A percentile compares a stretch with the other conserved stretches of the same genome.
phyloP scores from a whole-genome alignment of 208 protist genomes.

The Strigomonas culicis region DNA sequence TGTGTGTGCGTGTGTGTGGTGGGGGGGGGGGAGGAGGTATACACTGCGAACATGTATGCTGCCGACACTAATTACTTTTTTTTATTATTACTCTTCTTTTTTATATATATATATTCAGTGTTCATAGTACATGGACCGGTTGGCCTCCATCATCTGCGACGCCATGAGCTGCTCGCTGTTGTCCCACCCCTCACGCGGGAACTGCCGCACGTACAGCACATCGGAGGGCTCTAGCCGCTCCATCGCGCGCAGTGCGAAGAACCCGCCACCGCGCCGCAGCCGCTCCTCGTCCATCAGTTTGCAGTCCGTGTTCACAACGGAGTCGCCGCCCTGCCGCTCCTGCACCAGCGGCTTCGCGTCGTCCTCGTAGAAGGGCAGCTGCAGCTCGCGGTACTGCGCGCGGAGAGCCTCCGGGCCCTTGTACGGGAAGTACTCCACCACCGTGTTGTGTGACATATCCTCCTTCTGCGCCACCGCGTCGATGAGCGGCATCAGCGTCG shows the following conservation, averaged over 20 bases:
- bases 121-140: constrained; percentile 37
- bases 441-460: constrained; percentile 71
- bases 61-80: background rate
- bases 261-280: constrained; percentile 39
- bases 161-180: constrained; percentile 42
- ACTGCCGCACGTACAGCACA: constrained; percentile 66
- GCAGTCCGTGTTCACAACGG: constrained; percentile 25
- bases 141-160: constrained; percentile 70
- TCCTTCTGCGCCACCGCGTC: constrained; percentile 77
- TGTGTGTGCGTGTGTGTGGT: too few relatives aligned
- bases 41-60: background rate
- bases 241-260: constrained; percentile 80
- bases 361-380: constrained; percentile 25
- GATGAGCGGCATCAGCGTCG: constrained; percentile 80
- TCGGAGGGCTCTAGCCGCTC: constrained; percentile 56
- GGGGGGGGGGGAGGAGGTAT: too few relatives aligned
- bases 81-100: constrained; percentile 16
- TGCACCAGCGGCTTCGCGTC: constrained; percentile 16
- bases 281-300: constrained; percentile 38
- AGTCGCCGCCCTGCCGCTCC: constrained; percentile 16
- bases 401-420: constrained; percentile 27
- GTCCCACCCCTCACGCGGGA: constrained; percentile 32
- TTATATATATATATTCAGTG: constrained; percentile 10
- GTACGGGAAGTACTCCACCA: constrained; percentile 75
- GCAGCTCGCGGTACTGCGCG: constrained; percentile 42